Evolutionary conservation across 2,329 filamentous ascomycete genomes (phyloP).

Genomic region (Alternaria sp.): DNA sequence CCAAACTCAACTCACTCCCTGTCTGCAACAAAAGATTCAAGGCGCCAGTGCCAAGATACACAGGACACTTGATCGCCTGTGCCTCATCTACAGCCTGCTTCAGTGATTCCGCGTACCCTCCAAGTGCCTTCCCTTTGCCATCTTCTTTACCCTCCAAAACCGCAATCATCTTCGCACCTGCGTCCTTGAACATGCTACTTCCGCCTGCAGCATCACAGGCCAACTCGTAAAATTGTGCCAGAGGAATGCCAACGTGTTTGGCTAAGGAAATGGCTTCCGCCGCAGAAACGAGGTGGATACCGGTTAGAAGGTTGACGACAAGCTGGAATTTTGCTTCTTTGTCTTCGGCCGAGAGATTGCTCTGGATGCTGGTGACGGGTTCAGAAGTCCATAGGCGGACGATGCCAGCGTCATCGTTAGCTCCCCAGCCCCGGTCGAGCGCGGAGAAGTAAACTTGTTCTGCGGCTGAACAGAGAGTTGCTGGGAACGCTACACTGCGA

Average conservation of each 20-base stretch:
- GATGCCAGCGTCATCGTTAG: constrained; percentile 64
- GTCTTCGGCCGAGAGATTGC: constrained; percentile 31
- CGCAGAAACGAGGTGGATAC: constrained; percentile 48
- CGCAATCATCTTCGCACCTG: constrained; percentile 43
- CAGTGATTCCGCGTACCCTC: constrained; percentile 33
- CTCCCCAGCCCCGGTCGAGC: constrained; percentile 64
- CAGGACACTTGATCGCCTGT: constrained; percentile 46
- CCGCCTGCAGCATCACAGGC: constrained; percentile 50
- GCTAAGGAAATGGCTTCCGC: constrained; percentile 50
- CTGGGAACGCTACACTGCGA: constrained; percentile 64
- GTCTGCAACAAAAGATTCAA: constrained; percentile 42
- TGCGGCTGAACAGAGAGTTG: constrained; percentile 67
- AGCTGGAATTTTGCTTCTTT: constrained; percentile 48
- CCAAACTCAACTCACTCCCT: constrained; percentile 31
- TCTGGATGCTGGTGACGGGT: constrained; percentile 48
- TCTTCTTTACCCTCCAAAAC: constrained; percentile 41
- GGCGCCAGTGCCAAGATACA: constrained; percentile 45
- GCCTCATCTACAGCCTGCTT: constrained; percentile 43
- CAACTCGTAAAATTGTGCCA: constrained; percentile 48
- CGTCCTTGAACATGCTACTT: constrained; percentile 46
- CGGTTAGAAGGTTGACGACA: constrained; percentile 43
- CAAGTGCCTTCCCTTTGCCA: constrained; percentile 26
- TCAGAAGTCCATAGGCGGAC: constrained; percentile 61
- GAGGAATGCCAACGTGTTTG: constrained; percentile 48
- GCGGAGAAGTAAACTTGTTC: constrained; percentile 72